These are phyloP conservation scores for Solanum dulcamara DNA, from an alignment of 257 asterid genomes.

Conservation along the genomic window DNA sequence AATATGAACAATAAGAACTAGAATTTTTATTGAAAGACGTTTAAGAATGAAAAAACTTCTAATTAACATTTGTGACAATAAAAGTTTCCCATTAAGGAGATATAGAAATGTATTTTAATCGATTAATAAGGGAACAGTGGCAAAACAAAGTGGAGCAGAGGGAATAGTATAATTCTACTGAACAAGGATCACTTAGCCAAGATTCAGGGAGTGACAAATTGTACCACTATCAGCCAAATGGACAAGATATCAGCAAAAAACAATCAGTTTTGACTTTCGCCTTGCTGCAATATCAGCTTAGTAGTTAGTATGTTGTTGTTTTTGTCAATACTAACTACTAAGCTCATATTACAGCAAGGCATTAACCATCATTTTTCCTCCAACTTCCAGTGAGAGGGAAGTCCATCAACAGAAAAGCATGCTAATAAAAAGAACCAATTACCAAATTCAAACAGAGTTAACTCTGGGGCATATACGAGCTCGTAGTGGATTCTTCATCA, in stretches of 20 bases:
- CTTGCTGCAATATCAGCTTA: background rate
- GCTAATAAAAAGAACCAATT: background rate
- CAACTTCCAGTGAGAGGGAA: background rate
- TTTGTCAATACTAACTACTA: background rate
- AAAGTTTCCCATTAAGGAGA: background rate
- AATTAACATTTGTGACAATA: background rate
- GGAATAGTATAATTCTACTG: background rate
- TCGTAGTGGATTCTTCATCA: background rate
- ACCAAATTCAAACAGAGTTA: background rate
- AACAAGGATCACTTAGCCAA: background rate
- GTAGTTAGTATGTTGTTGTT: background rate
- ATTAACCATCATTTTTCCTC: background rate
- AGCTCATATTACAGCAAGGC: background rate
- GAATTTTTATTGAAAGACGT: background rate
- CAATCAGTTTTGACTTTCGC: background rate
- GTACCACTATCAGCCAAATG: background rate
- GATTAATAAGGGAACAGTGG: background rate
- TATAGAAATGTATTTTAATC: background rate
- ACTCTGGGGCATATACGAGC: background rate
- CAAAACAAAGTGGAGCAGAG: background rate
- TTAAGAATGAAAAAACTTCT: background rate
- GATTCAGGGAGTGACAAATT: background rate
- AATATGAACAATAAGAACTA: background rate
- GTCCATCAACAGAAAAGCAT: background rate
- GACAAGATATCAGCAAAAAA: background rate